phyloP scores from a whole-genome alignment of 176 grass and related monocot species.

The Rhipidocladum racemiflorum region DNA sequence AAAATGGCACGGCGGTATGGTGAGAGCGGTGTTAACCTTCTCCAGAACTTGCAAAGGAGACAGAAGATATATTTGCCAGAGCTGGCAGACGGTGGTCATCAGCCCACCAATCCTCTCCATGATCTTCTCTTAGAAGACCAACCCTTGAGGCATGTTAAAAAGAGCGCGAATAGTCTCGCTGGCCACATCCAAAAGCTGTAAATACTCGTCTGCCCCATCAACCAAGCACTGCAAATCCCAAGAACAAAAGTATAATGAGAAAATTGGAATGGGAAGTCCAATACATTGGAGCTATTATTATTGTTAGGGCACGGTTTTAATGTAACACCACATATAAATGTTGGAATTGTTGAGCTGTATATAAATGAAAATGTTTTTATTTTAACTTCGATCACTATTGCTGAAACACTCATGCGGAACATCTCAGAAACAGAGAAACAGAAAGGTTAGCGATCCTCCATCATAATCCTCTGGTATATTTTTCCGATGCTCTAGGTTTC shows the following conservation, averaged over 20 bases:
- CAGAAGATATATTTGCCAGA: background rate
- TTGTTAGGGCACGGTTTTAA: background rate
- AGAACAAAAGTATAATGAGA: background rate
- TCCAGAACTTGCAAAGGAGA: background rate
- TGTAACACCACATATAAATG: background rate
- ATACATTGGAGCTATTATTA: background rate
- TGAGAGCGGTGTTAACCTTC: background rate
- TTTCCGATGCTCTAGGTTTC: background rate
- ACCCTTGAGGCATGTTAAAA: constrained; percentile 74
- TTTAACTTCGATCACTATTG: constrained; percentile 8
- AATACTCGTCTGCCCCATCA: constrained; percentile 90
- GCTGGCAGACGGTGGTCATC: background rate
- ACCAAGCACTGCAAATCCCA: constrained; percentile 73
- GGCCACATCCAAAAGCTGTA: constrained; percentile 81
- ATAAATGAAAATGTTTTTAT: background rate
- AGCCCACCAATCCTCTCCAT: background rate
- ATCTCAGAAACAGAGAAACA: constrained; percentile 4
- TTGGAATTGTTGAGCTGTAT: background rate
- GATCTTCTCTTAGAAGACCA: constrained; percentile 39
- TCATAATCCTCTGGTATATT: background rate
- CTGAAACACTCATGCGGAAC: background rate
- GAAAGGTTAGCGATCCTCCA: background rate
- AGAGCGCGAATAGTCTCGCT: constrained; percentile 69
- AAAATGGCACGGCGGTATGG: background rate
- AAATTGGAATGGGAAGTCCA: background rate